Evolutionary conservation across 2,329 filamentous ascomycete genomes (phyloP), one percentile per base, ranked within the genome.

Genomic region (Neodidymelliopsis sp.): DNA sequence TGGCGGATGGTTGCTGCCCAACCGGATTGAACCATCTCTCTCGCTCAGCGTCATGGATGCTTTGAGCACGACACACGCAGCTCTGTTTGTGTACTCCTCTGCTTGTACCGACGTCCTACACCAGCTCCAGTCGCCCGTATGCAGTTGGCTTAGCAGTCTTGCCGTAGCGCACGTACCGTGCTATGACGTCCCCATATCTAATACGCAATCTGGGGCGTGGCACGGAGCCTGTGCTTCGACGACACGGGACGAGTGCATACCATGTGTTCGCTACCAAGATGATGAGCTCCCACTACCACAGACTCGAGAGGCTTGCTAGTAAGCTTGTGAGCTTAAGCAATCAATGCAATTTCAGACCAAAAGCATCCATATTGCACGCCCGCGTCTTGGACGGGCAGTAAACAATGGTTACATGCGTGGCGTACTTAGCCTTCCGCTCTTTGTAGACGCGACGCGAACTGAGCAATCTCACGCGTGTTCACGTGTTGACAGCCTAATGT

Each of bases 401-500:
- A 36, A 38, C 25, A 30, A 29, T 25, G n/a, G 35, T 24, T 40
- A 20, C 39, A 36, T 40, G 38, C 39, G 34, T 20, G 47, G 47
- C 40, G 47, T 29, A 16, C 24, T 45, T 45, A 45, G 30, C 47
- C 24, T 35, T 43, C 47, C 47, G 22, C 19, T 50, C 36, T 41
- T 39, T 20, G 27, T 16, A 44, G 19, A 30, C 47, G 41, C 36
- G 47, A 50, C 47, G 47, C 41, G 40, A 33, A 19, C 29, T 13
- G 7, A 23, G 19, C 19, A 40, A 29, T 39, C 4, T 40, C 11
- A 28, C 47, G 47, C 47, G 47, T 31, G 29, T 41, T 41, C 47
- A 50, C 47, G 47, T 50, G 47, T 12, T 2, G 3, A 5, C 12
- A 29, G n/a, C 5, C 27, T 7, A n/a, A n/a, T n/a, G n/a, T n/a